Percentiles rank a stretch among this genome's conserved stretches.
Evolutionary conservation across 139 green algal genomes (phyloP).

Genomic region (Pleodorina starrii): DNA sequence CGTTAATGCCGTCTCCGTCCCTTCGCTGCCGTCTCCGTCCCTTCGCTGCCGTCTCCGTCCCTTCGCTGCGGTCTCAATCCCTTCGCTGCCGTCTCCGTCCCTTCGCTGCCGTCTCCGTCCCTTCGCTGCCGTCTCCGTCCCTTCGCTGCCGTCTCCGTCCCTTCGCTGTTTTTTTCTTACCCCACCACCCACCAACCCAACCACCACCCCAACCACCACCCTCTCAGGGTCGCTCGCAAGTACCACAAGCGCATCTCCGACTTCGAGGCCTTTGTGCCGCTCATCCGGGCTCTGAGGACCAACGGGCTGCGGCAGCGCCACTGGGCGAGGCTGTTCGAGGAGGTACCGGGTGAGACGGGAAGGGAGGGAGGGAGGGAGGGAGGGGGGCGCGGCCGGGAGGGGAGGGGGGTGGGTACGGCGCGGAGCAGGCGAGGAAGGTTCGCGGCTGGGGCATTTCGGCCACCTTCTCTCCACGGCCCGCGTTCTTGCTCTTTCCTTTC

Average conservation of each 20-base stretch:
- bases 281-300: slow-evolving; percentile 55
- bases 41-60: too few species aligned
- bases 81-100: too few species aligned
- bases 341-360: slow-evolving; percentile 26
- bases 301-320: slow-evolving; percentile 56
- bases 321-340: slow-evolving; percentile 55
- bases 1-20: too few species aligned
- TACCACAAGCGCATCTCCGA: slow-evolving; percentile 54
- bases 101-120: background rate
- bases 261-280: slow-evolving; percentile 60
- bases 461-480: too few species aligned
- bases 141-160: background rate
- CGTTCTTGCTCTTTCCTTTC: too few species aligned
- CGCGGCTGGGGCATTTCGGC: too few species aligned
- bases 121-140: background rate
- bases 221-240: slow-evolving; percentile 54
- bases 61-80: too few species aligned
- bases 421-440: too few species aligned
- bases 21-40: too few species aligned
- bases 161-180: background rate
- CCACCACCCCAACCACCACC: background rate
- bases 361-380: background rate
- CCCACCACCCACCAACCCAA: background rate
- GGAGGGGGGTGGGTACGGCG: too few species aligned
- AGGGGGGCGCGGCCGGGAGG: background rate